Evolutionary conservation across 2,329 filamentous ascomycete genomes (phyloP).

Genomic region (Stachybotrys chlorohalonatus): DNA sequence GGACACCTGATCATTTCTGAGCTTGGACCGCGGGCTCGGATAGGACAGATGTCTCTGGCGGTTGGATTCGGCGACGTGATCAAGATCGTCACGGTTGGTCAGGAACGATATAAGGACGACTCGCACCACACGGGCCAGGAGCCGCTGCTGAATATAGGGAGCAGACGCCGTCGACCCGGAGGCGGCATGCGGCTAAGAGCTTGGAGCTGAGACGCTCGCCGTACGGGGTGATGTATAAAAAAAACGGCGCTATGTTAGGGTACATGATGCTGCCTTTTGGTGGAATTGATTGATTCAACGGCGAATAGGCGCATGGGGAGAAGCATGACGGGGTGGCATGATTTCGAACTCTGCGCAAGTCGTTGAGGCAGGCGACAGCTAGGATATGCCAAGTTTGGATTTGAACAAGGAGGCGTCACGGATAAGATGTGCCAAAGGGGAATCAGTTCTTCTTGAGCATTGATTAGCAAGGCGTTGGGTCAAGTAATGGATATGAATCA

Average conservation of each 20-base stretch:
- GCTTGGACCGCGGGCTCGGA: conserved; percentile 53
- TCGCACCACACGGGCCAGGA: conserved; percentile 15
- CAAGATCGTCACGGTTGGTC: conserved; percentile 60
- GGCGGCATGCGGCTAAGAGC: conserved; percentile 10
- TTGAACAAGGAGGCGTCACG: too few relatives aligned
- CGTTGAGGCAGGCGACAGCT: too few relatives aligned
- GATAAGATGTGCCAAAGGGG: too few relatives aligned
- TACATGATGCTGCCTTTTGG: background rate
- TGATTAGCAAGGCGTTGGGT: too few relatives aligned
- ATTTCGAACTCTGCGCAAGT: too few relatives aligned
- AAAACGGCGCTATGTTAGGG: background rate
- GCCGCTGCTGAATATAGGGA: conserved; percentile 23
- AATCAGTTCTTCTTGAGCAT: too few relatives aligned
- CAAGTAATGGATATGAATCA: too few relatives aligned
- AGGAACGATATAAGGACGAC: conserved; percentile 50
- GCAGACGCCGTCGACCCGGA: conserved; percentile 27
- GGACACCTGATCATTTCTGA: conserved; percentile 55
- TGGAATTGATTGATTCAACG: background rate
- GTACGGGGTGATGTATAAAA: background rate
- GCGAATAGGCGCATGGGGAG: too few relatives aligned
- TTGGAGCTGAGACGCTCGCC: conserved; percentile 9
- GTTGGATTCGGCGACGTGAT: conserved; percentile 65
- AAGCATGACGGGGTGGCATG: too few relatives aligned
- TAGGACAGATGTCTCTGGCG: conserved; percentile 58
- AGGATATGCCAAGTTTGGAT: too few relatives aligned